phyloP scores from a whole-genome alignment of 805 yeast species.

The Kodamaea jinghongensis region DNA sequence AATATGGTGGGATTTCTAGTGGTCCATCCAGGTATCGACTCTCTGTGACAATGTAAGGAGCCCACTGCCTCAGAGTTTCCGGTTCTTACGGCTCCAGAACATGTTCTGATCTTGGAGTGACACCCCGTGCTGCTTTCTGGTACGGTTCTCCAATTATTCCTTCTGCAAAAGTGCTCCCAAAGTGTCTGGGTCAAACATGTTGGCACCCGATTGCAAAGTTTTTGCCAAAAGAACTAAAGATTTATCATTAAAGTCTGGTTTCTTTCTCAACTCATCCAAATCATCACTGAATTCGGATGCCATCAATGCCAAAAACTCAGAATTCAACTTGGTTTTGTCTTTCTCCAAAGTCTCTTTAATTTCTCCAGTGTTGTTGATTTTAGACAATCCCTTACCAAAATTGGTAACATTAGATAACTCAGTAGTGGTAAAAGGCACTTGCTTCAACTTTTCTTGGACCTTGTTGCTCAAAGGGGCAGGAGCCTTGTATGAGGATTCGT shows the following conservation, averaged over 20 bases:
- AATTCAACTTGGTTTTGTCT: conserved; percentile 41
- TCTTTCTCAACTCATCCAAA: conserved; percentile 54
- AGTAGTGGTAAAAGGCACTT: conserved; percentile 26
- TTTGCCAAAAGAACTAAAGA: conserved; percentile 58
- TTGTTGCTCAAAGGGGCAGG: conserved; percentile 20
- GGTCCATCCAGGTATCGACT: too few species aligned
- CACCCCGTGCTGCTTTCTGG: too few species aligned
- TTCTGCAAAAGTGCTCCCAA: conserved; percentile 20
- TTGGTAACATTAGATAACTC: conserved; percentile 15
- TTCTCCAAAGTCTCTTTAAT: conserved; percentile 22
- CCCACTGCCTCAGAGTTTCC: too few species aligned
- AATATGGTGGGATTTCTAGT: too few species aligned
- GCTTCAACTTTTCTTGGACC: conserved; percentile 19
- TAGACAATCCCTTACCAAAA: conserved; percentile 13
- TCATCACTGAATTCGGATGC: conserved; percentile 60
- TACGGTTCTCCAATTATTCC: too few species aligned
- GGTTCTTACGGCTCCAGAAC: too few species aligned
- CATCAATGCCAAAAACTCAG: conserved; percentile 53
- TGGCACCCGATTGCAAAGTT: conserved; percentile 55
- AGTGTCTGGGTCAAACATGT: conserved; percentile 57
- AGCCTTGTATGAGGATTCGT: conserved; percentile 8
- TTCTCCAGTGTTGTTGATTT: conserved; percentile 13
- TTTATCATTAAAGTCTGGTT: conserved; percentile 59
- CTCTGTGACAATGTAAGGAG: too few species aligned
- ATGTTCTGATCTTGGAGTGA: too few species aligned